A percentile compares a stretch with the other conserved stretches of the same genome.
phyloP scores from a whole-genome alignment of 106 monocot genomes.

The Iris macrosiphon region DNA sequence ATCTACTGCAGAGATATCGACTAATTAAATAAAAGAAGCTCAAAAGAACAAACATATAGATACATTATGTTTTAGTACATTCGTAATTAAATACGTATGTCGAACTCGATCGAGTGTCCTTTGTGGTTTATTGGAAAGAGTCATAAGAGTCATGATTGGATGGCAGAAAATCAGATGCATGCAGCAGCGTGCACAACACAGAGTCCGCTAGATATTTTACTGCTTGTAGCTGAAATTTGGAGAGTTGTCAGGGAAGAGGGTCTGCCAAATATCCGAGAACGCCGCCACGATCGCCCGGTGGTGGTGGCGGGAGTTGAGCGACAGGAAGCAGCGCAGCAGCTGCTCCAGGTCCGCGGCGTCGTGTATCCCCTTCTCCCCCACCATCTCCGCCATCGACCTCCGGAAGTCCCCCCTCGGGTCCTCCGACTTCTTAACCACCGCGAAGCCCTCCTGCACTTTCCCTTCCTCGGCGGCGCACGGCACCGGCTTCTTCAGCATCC shows the following conservation, averaged over 20 bases:
- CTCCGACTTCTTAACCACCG: slow-evolving; percentile 72
- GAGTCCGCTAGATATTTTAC: no score
- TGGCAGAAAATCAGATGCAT: no score
- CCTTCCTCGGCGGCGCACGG: slow-evolving; percentile 2
- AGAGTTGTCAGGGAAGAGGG: slow-evolving; percentile 26
- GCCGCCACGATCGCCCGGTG: slow-evolving; percentile 52
- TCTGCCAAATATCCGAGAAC: slow-evolving; percentile 61
- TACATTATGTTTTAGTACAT: no score
- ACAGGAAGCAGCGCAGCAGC: slow-evolving; percentile 69
- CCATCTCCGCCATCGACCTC: slow-evolving; percentile 87
- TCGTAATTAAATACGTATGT: no score
- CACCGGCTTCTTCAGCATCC: slow-evolving; percentile 1
- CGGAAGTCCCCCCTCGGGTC: slow-evolving; percentile 76
- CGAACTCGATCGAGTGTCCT: no score
- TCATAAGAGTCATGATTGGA: no score
- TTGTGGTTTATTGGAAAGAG: no score
- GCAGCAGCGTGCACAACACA: no score
- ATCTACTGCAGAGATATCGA: no score
- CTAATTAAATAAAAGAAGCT: no score
- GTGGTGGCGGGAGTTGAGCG: slow-evolving; percentile 59
- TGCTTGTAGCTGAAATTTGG: no score
- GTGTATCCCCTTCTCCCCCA: slow-evolving; percentile 72
- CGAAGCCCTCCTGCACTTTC: slow-evolving; percentile 46
- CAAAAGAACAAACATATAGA: no score
- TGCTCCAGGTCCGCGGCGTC: slow-evolving; percentile 53